phyloP scores from a whole-genome alignment of 768 basidiomycete species.

The Infundibulicybe gibba region DNA sequence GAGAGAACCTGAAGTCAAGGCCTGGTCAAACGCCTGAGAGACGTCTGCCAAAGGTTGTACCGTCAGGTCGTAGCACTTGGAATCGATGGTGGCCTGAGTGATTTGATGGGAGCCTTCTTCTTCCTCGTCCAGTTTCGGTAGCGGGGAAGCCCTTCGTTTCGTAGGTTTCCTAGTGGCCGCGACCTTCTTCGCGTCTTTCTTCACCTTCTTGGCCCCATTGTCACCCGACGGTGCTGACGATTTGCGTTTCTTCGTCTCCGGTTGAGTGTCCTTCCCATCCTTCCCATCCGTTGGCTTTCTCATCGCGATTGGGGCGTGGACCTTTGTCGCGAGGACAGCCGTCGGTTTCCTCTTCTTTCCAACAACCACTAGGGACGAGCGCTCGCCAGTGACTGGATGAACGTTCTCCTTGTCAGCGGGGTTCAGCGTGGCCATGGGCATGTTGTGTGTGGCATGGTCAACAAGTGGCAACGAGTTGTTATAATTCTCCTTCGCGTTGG shows the following conservation, averaged over 20 bases:
- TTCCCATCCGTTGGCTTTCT: slow-evolving; percentile 46
- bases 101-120: slow-evolving; percentile 28
- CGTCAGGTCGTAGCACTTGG: slow-evolving; percentile 78
- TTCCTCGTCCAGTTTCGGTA: slow-evolving; percentile 62
- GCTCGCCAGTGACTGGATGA: slow-evolving; percentile 70
- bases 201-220: slow-evolving; percentile 28
- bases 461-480: slow-evolving; percentile 14
- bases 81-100: slow-evolving; percentile 56
- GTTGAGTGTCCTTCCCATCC: slow-evolving; percentile 37
- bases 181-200: slow-evolving; percentile 27
- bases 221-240: slow-evolving; percentile 30
- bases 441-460: slow-evolving; percentile 21
- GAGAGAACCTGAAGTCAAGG: slow-evolving; percentile 26
- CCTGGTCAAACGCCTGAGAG: slow-evolving; percentile 59
- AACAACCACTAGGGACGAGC: slow-evolving; percentile 30
- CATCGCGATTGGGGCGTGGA: slow-evolving; percentile 26
- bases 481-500: slow-evolving; percentile 16
- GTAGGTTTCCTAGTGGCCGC: slow-evolving; percentile 29
- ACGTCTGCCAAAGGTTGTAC: slow-evolving; percentile 79
- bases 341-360: slow-evolving; percentile 64
- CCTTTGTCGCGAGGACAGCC: slow-evolving; percentile 52
- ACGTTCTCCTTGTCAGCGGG: slow-evolving; percentile 75
- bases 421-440: slow-evolving; percentile 21
- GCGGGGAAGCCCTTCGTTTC: slow-evolving; percentile 47
- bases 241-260: slow-evolving; percentile 63